Evolutionary conservation across 140 eudicot genomes (phyloP).

Genomic region (Erigeron philadelphicus): DNA sequence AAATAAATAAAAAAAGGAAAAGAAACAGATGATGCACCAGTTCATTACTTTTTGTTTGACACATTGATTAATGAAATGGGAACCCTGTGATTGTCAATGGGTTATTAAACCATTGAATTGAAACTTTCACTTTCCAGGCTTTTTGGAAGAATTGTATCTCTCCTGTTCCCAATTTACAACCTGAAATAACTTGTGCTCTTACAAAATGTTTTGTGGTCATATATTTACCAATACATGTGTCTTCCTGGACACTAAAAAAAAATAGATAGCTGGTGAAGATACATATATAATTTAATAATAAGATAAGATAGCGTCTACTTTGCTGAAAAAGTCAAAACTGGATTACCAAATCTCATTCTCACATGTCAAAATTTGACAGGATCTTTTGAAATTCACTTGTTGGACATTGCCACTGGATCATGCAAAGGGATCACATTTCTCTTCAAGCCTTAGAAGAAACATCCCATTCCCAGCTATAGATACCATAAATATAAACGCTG

Average conservation of each 20-base stretch:
- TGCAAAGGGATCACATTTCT: constrained; percentile 21
- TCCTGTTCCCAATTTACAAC: background rate
- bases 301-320: constrained; percentile 20
- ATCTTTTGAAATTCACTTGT: constrained; percentile 29
- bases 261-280: constrained; percentile 1
- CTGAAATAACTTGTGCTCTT: background rate
- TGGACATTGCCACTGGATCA: constrained; percentile 16
- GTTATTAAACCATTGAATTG: constrained; percentile 28
- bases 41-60: too few relatives aligned
- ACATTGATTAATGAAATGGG: background rate
- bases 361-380: constrained; percentile 32
- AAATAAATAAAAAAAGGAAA: too few relatives aligned
- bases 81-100: constrained; percentile 15
- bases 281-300: background rate
- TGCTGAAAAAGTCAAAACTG: constrained; percentile 23
- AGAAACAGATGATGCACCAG: too few relatives aligned
- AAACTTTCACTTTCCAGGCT: constrained; percentile 10
- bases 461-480: background rate
- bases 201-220: background rate
- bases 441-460: background rate
- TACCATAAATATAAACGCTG: background rate
- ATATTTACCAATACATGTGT: constrained; percentile 4
- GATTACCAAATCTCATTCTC: constrained; percentile 31
- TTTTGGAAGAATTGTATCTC: too few relatives aligned
- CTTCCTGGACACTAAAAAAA: constrained; percentile 12